A percentile compares a stretch with the other conserved stretches of the same genome.
Evolutionary conservation across 176 grass and related monocot species (phyloP).

Genomic region (Ensete glaucum): DNA sequence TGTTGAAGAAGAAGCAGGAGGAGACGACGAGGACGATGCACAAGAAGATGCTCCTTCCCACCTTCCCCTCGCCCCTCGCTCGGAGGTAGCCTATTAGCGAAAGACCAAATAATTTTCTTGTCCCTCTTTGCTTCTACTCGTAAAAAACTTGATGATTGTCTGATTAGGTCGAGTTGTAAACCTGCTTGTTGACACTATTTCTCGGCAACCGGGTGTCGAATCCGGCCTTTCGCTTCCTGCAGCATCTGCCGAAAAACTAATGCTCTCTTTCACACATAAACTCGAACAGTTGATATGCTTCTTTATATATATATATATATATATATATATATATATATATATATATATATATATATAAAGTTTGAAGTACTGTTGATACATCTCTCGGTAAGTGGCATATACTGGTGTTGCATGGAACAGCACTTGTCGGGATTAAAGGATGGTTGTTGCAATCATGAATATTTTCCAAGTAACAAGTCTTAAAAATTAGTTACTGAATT

Average conservation of each 20-base stretch:
- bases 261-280: not conserved
- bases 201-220: not conserved
- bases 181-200: too few species aligned
- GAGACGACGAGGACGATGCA: conserved; percentile 12
- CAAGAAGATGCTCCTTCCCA: conserved; percentile 47
- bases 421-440: too few species aligned
- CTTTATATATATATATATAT: not conserved
- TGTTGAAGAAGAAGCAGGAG: not conserved
- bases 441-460: too few species aligned
- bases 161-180: not conserved
- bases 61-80: conserved; percentile 60
- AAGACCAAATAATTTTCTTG: not conserved
- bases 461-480: too few species aligned
- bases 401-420: not conserved
- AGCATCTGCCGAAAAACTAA: not conserved
- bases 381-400: not conserved
- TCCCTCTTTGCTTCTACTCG: not conserved
- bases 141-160: not conserved
- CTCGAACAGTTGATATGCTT: not conserved
- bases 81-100: conserved; percentile 34
- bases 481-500: too few species aligned
- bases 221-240: not conserved
- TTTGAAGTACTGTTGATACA: not conserved
- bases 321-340: too few species aligned
- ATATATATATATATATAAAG: too few species aligned